Conservation (phyloP, 257 asterid genomes). For the Salvia miltiorrhiza region DNA sequence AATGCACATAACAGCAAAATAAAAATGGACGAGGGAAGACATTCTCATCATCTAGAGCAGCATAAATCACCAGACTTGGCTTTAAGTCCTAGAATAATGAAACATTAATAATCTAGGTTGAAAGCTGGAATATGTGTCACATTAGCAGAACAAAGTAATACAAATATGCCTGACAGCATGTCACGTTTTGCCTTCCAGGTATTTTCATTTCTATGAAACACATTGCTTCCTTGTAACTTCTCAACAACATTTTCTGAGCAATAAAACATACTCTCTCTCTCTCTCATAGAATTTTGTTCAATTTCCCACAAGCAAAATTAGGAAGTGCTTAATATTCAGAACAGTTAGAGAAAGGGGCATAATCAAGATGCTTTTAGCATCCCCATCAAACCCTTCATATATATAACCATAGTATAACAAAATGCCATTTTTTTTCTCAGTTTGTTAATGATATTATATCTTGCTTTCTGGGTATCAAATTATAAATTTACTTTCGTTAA, state of each 20-base stretch:
- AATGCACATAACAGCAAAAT: too few relatives aligned
- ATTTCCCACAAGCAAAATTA: background rate
- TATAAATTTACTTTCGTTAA: background rate
- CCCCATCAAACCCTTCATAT: background rate
- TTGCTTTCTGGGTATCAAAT: background rate
- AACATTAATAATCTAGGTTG: too few relatives aligned
- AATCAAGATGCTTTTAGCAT: background rate
- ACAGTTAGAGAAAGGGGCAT: background rate
- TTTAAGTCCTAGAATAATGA: too few relatives aligned
- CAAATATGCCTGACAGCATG: too few relatives aligned
- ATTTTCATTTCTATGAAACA: background rate
- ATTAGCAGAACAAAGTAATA: too few relatives aligned
- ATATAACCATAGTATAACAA: background rate
- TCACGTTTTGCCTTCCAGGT: too few relatives aligned
- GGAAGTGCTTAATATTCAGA: background rate
- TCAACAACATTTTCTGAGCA: background rate
- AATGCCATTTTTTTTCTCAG: background rate
- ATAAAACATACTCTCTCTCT: background rate
- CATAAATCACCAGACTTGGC: too few relatives aligned
- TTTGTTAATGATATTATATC: background rate
- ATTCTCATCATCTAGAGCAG: too few relatives aligned
- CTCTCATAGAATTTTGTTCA: background rate
- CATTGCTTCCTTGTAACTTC: background rate
- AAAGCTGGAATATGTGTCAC: too few relatives aligned
- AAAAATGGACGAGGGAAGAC: too few relatives aligned